These are phyloP conservation scores for Candida corydali DNA, from an alignment of 805 yeast genomes.

Conservation along the genomic window DNA sequence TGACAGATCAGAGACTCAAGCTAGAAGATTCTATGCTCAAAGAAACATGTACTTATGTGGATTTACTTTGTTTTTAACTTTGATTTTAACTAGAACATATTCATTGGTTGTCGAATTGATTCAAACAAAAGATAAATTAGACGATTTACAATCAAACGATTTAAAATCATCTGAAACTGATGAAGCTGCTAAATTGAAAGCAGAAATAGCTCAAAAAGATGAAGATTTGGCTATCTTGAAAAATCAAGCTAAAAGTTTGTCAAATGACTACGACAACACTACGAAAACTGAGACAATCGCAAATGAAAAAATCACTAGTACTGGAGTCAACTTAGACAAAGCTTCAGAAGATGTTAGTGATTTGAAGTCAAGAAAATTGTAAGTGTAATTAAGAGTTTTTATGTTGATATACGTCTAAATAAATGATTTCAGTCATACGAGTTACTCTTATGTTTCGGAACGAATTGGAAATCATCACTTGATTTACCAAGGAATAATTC, in stretches of 20 bases:
- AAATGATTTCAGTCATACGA: conserved; percentile 50
- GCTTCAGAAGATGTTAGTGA: neutral
- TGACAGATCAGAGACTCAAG: conserved; percentile 80
- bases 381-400: neutral
- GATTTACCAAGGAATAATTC: conserved; percentile 94
- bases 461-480: conserved; percentile 67
- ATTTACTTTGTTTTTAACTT: conserved; percentile 83
- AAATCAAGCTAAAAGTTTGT: conserved; percentile 65
- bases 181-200: conserved; percentile 39
- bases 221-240: conserved; percentile 63
- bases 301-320: conserved; percentile 10
- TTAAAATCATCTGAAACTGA: conserved; percentile 18
- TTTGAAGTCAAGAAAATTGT: conserved; percentile 4
- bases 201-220: conserved; percentile 50
- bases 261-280: conserved; percentile 56
- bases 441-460: conserved; percentile 94
- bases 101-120: conserved; percentile 71
- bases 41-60: conserved; percentile 96
- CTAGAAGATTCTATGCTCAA: conserved; percentile 92
- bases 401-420: no score
- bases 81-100: conserved; percentile 82
- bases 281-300: conserved; percentile 11
- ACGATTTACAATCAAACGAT: conserved; percentile 23
- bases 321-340: conserved; percentile 3
- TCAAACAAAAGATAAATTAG: conserved; percentile 57